Evolutionary conservation across 1,284 basidiomycete species (phyloP).

Genomic region (Earliella scabrosa): DNA sequence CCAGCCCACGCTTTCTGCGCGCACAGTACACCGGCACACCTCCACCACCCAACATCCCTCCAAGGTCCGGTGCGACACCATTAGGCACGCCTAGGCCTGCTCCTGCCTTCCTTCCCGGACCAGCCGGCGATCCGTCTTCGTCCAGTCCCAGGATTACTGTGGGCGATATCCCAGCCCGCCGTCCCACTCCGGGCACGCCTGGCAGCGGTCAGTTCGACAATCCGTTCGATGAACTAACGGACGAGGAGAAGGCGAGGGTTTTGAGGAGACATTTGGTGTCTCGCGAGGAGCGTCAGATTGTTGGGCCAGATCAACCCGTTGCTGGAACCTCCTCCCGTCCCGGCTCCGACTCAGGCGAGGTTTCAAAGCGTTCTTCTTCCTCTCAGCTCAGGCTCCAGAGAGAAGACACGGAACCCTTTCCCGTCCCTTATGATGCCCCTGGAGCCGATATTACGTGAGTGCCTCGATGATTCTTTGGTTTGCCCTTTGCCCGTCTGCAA

Average conservation of each 20-base stretch:
- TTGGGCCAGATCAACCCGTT: conserved; percentile 12
- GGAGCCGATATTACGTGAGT: conserved; percentile 92
- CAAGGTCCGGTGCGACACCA: conserved; percentile 37
- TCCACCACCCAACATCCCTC: conserved; percentile 67
- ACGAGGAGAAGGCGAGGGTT: conserved; percentile 85
- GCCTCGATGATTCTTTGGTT: neutral
- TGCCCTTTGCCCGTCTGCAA: neutral
- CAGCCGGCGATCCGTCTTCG: conserved; percentile 21
- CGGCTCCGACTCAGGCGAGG: conserved; percentile 32
- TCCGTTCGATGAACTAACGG: conserved; percentile 60
- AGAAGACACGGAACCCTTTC: conserved; percentile 71
- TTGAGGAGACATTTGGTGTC: conserved; percentile 82
- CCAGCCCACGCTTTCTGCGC: conserved; percentile 47
- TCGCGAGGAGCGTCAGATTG: conserved; percentile 60
- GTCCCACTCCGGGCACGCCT: conserved; percentile 35
- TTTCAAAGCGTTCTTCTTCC: conserved; percentile 41
- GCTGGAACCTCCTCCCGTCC: conserved; percentile 31
- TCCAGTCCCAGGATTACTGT: conserved; percentile 31
- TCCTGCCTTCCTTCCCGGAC: conserved; percentile 18
- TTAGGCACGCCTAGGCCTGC: conserved; percentile 36
- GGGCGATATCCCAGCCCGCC: conserved; percentile 37
- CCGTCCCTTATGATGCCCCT: conserved; percentile 82
- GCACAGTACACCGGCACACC: conserved; percentile 67
- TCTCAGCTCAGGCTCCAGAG: conserved; percentile 35
- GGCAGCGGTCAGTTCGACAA: conserved; percentile 35